phyloP scores from a whole-genome alignment of 352 stramenopile genomes.

The Phytophthora gonapodyides region DNA sequence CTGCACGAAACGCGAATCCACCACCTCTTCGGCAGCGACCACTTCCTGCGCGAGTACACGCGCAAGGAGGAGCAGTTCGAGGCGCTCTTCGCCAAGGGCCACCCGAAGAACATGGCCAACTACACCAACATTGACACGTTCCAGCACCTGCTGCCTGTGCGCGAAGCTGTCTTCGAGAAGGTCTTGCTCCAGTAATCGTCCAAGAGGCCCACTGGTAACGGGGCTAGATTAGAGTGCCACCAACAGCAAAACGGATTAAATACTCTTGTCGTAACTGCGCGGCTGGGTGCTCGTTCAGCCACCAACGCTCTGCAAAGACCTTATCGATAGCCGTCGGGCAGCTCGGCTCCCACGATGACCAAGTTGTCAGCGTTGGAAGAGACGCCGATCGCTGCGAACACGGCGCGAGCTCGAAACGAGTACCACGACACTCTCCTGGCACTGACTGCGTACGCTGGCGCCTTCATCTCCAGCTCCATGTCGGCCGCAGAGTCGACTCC shows the following conservation, averaged over 20 bases:
- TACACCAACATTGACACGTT: conserved; percentile 87
- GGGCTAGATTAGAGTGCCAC: conserved; percentile 15
- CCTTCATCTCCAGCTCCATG: conserved; percentile 29
- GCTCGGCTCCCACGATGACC: conserved; percentile 34
- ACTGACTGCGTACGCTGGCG: conserved; percentile 2
- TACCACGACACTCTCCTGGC: conserved; percentile 24
- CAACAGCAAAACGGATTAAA: conserved; percentile 33
- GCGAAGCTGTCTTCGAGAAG: conserved; percentile 67
- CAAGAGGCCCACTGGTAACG: neutral
- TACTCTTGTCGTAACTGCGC: conserved; percentile 24
- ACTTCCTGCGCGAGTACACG: conserved; percentile 82
- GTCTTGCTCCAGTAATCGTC: conserved; percentile 49
- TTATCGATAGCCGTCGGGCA: conserved; percentile 39
- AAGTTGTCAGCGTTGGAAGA: conserved; percentile 40
- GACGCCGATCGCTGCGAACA: conserved; percentile 46
- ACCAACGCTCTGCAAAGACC: conserved; percentile 6
- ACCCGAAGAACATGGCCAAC: conserved; percentile 77
- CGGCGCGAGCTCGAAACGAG: conserved; percentile 24
- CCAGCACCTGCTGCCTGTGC: conserved; percentile 71
- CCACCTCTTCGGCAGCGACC: conserved; percentile 74
- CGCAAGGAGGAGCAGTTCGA: conserved; percentile 82
- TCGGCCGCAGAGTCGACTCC: neutral
- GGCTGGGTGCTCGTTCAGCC: neutral
- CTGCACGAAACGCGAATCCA: conserved; percentile 85
- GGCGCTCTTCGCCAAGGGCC: conserved; percentile 59